Percentiles rank a stretch among this genome's conserved stretches.
Conservation (phyloP, 2,329 filamentous ascomycete species). For the Aciculosporium take region DNA sequence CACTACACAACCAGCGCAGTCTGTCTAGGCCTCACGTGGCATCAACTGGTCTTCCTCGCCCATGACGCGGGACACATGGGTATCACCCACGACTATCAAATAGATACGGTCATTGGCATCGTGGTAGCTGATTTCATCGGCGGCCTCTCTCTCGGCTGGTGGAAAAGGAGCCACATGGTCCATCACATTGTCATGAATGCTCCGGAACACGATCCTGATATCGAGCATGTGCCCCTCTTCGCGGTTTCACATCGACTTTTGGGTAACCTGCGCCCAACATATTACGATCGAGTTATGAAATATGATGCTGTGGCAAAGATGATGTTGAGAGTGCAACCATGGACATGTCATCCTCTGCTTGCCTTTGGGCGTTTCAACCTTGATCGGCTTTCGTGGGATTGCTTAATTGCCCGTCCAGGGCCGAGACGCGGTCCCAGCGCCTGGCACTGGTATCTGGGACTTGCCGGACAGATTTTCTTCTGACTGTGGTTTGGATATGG, state of each 20-base stretch:
- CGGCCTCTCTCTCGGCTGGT: constrained; percentile 86
- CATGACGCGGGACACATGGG: constrained; percentile 97
- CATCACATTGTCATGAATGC: constrained; percentile 94
- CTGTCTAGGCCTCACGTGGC: constrained; percentile 76
- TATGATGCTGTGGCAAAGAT: constrained; percentile 63
- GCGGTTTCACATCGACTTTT: constrained; percentile 75
- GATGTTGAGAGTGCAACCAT: constrained; percentile 60
- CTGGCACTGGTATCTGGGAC: constrained; percentile 75
- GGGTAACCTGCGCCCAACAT: constrained; percentile 58
- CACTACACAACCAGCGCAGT: constrained; percentile 59
- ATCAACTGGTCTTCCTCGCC: constrained; percentile 84
- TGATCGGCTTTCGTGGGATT: constrained; percentile 68
- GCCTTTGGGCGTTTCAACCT: constrained; percentile 77
- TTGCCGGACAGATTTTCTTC: constrained; percentile 63
- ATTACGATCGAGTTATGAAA: constrained; percentile 67
- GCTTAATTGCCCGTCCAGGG: constrained; percentile 54
- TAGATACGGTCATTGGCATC: constrained; percentile 77
- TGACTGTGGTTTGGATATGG: constrained; percentile 79
- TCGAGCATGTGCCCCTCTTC: constrained; percentile 81
- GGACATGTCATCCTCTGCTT: constrained; percentile 71
- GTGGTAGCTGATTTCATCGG: constrained; percentile 81
- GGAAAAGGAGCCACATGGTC: constrained; percentile 92
- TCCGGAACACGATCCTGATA: constrained; percentile 91
- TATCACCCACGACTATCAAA: constrained; percentile 79
- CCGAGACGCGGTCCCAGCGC: constrained; percentile 62